Conservation (phyloP, 2,329 filamentous ascomycete species). For the Aspergillus udagawae region DNA sequence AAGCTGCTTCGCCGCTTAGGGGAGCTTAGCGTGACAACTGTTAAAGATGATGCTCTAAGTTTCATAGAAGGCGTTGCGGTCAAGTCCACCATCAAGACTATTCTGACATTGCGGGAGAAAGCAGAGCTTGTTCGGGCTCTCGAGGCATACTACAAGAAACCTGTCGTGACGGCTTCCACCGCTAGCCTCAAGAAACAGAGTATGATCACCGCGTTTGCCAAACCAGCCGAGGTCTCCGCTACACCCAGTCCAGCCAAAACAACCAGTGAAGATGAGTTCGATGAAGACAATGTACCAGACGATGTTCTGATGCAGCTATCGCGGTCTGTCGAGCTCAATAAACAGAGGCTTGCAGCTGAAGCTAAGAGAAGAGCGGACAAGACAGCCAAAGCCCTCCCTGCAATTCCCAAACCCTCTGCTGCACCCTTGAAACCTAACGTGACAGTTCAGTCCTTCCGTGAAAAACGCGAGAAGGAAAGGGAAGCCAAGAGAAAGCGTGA, state of each 20-base stretch:
- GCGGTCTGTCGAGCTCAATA: slow-evolving; percentile 41
- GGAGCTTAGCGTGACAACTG: slow-evolving; percentile 65
- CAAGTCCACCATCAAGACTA: slow-evolving; percentile 65
- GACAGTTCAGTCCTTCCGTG: slow-evolving; percentile 59
- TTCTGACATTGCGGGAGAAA: slow-evolving; percentile 75
- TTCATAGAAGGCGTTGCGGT: slow-evolving; percentile 54
- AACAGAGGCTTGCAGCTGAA: slow-evolving; percentile 30
- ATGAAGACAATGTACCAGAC: slow-evolving; percentile 38
- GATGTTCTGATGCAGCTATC: slow-evolving; percentile 39
- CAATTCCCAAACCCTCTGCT: slow-evolving; percentile 23
- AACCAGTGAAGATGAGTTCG: slow-evolving; percentile 38
- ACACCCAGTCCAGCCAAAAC: slow-evolving; percentile 27
- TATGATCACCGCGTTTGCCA: slow-evolving; percentile 38
- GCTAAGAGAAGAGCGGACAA: slow-evolving; percentile 26
- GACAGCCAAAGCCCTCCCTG: slow-evolving; percentile 21
- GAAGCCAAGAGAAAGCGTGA: slow-evolving; percentile 71
- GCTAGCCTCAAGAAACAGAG: slow-evolving; percentile 42
- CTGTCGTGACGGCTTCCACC: slow-evolving; percentile 41
- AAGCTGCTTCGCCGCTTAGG: slow-evolving; percentile 81
- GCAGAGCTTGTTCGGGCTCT: slow-evolving; percentile 68
- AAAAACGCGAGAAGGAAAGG: slow-evolving; percentile 69
- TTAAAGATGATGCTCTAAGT: slow-evolving; percentile 62
- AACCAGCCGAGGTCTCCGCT: slow-evolving; percentile 32
- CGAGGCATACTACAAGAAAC: slow-evolving; percentile 49
- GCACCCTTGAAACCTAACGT: slow-evolving; percentile 28